These are phyloP conservation scores for Penicillium malachiteum DNA, from an alignment of 495 filamentous ascomycete genomes.

Conservation along the genomic window DNA sequence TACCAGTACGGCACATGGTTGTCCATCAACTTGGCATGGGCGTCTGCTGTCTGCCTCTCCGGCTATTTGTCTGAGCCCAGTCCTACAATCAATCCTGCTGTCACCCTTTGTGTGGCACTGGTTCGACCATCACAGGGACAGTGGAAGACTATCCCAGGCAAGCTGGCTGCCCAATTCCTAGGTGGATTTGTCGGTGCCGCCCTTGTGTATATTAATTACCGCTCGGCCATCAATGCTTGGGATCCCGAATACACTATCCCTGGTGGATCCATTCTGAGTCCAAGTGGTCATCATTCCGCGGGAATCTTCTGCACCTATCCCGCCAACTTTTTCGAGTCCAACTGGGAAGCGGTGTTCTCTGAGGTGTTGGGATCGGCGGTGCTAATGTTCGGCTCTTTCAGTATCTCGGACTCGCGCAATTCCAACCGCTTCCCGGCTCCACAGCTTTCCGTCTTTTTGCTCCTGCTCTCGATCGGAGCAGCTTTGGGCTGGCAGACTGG, in stretches of 20 bases:
- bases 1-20: conserved; percentile 41
- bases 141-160: conserved; percentile 31
- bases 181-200: conserved; percentile 36
- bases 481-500: conserved; percentile 39
- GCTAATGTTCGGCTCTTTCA: conserved; percentile 33
- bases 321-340: conserved; percentile 23
- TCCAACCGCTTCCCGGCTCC: conserved; percentile 26
- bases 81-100: conserved; percentile 34
- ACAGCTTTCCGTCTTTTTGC: conserved; percentile 31
- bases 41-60: conserved; percentile 31
- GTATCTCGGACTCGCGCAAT: conserved; percentile 30
- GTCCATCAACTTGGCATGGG: conserved; percentile 40
- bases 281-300: conserved; percentile 33
- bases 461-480: conserved; percentile 33
- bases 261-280: conserved; percentile 36
- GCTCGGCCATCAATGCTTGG: conserved; percentile 34
- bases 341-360: conserved; percentile 37
- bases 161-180: conserved; percentile 31
- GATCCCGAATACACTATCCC: conserved; percentile 41
- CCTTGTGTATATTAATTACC: conserved; percentile 38
- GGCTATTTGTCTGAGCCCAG: conserved; percentile 32
- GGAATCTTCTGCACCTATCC: conserved; percentile 39
- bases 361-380: conserved; percentile 34
- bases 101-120: conserved; percentile 29
- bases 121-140: conserved; percentile 30